A percentile compares a stretch with the other conserved stretches of the same genome.
phyloP scores from a whole-genome alignment of 441 rosid genomes.

The Euphorbia schlechtendalii region DNA sequence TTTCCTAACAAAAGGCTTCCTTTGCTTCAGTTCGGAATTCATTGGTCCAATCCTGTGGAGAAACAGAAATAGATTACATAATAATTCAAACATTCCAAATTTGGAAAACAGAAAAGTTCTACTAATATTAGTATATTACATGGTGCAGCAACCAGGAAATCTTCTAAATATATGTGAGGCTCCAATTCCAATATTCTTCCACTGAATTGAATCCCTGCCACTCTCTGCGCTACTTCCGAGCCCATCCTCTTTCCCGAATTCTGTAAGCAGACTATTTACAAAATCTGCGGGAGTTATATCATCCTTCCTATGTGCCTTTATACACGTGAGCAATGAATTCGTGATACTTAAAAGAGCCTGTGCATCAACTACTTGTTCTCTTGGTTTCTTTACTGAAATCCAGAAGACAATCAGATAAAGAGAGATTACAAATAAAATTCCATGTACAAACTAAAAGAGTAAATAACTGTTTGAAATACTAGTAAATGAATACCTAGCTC shows the following conservation, averaged over 20 bases:
- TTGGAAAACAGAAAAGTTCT: neutral
- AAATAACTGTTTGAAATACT: too few species aligned
- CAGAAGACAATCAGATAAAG: neutral
- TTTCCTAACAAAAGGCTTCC: constrained; percentile 30
- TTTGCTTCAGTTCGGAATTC: constrained; percentile 38
- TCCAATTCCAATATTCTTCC: constrained; percentile 44
- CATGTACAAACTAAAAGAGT: too few species aligned
- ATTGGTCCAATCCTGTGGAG: constrained; percentile 53
- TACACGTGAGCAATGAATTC: constrained; percentile 37
- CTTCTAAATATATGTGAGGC: constrained; percentile 30
- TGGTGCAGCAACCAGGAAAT: constrained; percentile 40
- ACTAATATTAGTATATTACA: constrained; percentile 26
- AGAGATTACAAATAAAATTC: neutral
- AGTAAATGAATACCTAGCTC: constrained; percentile 22
- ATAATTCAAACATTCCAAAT: neutral
- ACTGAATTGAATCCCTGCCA: constrained; percentile 21
- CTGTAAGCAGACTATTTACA: constrained; percentile 35
- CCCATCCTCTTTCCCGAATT: constrained; percentile 33
- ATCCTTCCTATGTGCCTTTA: constrained; percentile 44
- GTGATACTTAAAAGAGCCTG: constrained; percentile 62
- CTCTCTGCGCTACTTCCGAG: constrained; percentile 17
- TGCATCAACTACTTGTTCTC: constrained; percentile 78
- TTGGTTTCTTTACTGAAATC: constrained; percentile 53
- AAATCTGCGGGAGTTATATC: constrained; percentile 54
- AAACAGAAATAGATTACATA: constrained; percentile 1